Conservation (phyloP, 2,329 filamentous ascomycete species). For the Ophiostoma piceae region DNA sequence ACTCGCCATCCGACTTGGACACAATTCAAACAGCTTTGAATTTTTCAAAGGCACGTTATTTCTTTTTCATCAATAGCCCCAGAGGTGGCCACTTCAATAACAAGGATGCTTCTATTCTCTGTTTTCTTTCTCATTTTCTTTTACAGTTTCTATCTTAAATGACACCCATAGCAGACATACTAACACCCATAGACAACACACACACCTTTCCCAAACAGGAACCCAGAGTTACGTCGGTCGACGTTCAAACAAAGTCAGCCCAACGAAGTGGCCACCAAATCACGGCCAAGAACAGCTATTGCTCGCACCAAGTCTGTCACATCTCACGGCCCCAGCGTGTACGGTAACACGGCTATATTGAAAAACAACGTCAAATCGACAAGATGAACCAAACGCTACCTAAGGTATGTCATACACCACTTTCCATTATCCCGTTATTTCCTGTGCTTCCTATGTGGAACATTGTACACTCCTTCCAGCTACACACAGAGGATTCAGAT, state of each 20-base stretch:
- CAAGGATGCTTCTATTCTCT: neutral
- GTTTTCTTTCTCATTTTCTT: neutral
- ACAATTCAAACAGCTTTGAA: neutral
- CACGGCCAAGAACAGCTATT: neutral
- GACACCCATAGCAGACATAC: neutral
- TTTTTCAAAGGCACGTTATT: neutral
- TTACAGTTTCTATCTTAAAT: neutral
- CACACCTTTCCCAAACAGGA: slow-evolving; percentile 9
- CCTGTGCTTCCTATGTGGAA: neutral
- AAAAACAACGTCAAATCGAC: neutral
- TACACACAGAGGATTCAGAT: neutral
- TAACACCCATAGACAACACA: slow-evolving; percentile 9
- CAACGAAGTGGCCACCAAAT: neutral
- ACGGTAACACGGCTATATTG: neutral
- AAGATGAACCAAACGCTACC: slow-evolving; percentile 16
- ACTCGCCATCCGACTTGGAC: neutral
- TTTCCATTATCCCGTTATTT: slow-evolving; percentile 1
- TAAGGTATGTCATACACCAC: slow-evolving; percentile 13
- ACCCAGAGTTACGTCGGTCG: neutral
- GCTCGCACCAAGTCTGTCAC: neutral
- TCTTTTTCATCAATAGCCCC: neutral
- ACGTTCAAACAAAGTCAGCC: slow-evolving; percentile 14
- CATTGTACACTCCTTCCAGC: neutral
- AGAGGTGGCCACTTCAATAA: neutral
- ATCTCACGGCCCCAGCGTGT: neutral